Base-by-base conservation (phyloP, 805 yeast genomes). In the Pichia scutulata region DNA sequence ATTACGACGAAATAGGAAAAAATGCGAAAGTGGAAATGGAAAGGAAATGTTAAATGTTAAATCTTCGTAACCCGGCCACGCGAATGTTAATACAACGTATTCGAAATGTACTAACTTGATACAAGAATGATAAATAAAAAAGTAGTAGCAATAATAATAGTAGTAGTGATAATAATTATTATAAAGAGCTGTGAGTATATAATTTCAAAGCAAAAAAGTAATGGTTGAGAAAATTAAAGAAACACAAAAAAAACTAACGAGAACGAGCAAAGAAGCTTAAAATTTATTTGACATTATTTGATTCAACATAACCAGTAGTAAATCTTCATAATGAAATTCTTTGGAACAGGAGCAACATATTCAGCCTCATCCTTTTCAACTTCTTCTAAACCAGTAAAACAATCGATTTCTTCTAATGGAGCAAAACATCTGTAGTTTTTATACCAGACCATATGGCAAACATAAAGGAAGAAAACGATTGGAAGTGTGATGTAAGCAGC, bases 401-500 rank as follows among this genome's bases (percentile, higher is more conserved):
- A 76, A 58, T 84, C 89, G 51, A 84, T 72, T 52, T 81, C 78
- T 39, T 76, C 80, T 2, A 74, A 64, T 23, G 85, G 81, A 23
- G 70, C 69, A 52, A 73, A 67, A 72, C 78, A 73, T 45, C 59
- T 64, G 66, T 70, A 70, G 46, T 73, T 73, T 44, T 67, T 70
- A 37, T 69, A 66, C 65, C 72, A 78, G 6, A 72, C 7, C 57
- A 78, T 77, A 66, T 83, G 89, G 7, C 81, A 86, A 42, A 76
- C 53, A 63, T 78, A 84, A 43, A 84, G 68, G 5, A 67, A 67
- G 3, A 77, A 52, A 55, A 80, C 73, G 51, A 78, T 71, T 36
- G 84, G 86, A 45, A 84, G 61, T 0, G 89, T 83, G 52, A 84
- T 72, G 65, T 84, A 84, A 10, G 89, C 85, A 33, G 90, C 89